These are phyloP conservation scores for Zymoseptoria ardabiliae DNA, from an alignment of 2,329 filamentous ascomycete species.

Conservation along the genomic window DNA sequence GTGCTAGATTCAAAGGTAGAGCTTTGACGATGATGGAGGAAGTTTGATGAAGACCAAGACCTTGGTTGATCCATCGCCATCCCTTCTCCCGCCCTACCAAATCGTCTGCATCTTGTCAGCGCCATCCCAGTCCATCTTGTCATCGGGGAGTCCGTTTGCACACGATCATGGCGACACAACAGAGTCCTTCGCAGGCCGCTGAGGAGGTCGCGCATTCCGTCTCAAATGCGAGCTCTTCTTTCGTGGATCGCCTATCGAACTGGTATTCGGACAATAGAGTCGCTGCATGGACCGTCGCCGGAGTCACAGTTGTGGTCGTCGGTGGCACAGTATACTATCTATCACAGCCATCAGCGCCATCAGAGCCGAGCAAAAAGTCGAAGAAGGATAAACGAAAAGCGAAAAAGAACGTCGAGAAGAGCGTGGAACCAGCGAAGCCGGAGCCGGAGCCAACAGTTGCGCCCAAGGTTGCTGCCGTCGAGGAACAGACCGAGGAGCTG, in stretches of 20 bases:
- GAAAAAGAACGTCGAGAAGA: constrained; percentile 58
- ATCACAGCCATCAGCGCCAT: constrained; percentile 35
- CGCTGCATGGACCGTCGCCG: constrained; percentile 90
- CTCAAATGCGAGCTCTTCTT: constrained; percentile 49
- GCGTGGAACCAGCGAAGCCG: constrained; percentile 18
- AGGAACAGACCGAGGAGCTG: constrained; percentile 38
- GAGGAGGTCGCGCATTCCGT: background rate
- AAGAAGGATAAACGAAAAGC: constrained; percentile 87
- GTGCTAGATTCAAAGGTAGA: no score
- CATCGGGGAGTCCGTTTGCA: background rate
- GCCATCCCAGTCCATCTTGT: background rate
- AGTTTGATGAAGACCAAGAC: background rate
- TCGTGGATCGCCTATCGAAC: constrained; percentile 82
- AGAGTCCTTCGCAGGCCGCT: background rate
- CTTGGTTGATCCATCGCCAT: background rate
- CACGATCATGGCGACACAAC: background rate
- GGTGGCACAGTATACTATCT: constrained; percentile 93
- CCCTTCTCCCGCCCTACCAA: background rate
- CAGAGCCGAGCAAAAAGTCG: constrained; percentile 59
- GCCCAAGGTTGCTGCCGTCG: constrained; percentile 27
- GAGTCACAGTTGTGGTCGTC: constrained; percentile 84
- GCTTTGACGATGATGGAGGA: background rate
- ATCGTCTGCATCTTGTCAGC: background rate
- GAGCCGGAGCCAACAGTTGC: constrained; percentile 12
- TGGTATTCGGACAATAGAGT: constrained; percentile 97